Evolutionary conservation across 2,329 filamentous ascomycete species (phyloP).

Genomic region (Curvularia spicifera): DNA sequence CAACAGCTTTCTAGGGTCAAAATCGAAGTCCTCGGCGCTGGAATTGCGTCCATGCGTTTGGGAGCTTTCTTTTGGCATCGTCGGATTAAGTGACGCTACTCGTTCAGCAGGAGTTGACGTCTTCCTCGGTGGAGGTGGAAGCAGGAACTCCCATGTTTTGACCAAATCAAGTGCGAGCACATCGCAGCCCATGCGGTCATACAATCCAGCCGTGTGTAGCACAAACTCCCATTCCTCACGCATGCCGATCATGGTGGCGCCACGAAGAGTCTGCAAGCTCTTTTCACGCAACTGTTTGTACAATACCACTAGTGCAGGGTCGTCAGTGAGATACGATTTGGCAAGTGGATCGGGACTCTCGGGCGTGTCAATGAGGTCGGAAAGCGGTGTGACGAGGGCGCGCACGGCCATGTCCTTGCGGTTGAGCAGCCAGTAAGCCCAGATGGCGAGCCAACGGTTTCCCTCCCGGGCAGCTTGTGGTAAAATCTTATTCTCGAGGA

Average conservation of each 20-base stretch:
- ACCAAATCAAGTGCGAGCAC: slow-evolving; percentile 85
- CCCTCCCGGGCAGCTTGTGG: slow-evolving; percentile 78
- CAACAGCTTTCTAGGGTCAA: slow-evolving; percentile 71
- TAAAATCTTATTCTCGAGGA: slow-evolving; percentile 82
- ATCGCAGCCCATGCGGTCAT: slow-evolving; percentile 92
- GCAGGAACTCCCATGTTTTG: slow-evolving; percentile 79
- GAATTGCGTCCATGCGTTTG: slow-evolving; percentile 28
- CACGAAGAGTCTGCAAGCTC: slow-evolving; percentile 80
- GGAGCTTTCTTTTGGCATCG: slow-evolving; percentile 35
- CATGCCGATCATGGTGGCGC: slow-evolving; percentile 80
- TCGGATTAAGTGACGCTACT: slow-evolving; percentile 33
- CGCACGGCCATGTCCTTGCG: slow-evolving; percentile 83
- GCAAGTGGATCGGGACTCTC: slow-evolving; percentile 73
- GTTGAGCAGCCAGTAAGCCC: slow-evolving; percentile 92
- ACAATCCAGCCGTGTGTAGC: slow-evolving; percentile 81
- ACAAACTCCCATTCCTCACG: slow-evolving; percentile 88
- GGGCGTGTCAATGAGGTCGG: slow-evolving; percentile 73
- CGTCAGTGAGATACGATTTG: slow-evolving; percentile 84
- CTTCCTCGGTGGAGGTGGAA: slow-evolving; percentile 44
- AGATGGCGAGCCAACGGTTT: slow-evolving; percentile 92
- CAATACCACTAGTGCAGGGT: slow-evolving; percentile 84
- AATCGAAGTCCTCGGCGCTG: slow-evolving; percentile 40
- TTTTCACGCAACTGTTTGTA: slow-evolving; percentile 85
- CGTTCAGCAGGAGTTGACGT: slow-evolving; percentile 18
- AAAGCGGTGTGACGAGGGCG: slow-evolving; percentile 80